Evolutionary conservation across 176 grass and related monocot genomes (phyloP).

Genomic region (Oryza nivara): DNA sequence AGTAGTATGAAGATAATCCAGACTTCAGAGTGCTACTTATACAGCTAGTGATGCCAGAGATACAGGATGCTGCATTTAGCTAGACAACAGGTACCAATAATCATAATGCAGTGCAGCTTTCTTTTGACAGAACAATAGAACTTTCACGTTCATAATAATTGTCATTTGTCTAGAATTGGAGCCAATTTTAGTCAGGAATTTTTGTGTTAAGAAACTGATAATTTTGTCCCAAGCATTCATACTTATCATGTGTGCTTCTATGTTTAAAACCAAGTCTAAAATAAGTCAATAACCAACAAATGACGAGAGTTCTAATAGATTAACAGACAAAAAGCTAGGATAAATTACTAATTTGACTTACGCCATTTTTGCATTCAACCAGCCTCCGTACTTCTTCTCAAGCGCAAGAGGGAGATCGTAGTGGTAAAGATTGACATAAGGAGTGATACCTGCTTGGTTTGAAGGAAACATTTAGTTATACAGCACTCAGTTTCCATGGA

Average conservation of each 20-base stretch:
- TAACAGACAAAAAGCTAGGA: conserved; percentile 12
- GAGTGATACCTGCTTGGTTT: conserved; percentile 53
- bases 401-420: conserved; percentile 67
- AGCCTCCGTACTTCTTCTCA: conserved; percentile 71
- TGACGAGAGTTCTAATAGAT: neutral
- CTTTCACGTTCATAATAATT: neutral
- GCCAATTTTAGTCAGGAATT: conserved; percentile 8
- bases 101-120: neutral
- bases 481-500: conserved; percentile 20
- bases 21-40: neutral
- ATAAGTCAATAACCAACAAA: neutral
- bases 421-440: conserved; percentile 71
- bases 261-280: neutral
- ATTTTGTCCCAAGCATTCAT: neutral
- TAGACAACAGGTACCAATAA: conserved; percentile 7
- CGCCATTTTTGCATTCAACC: conserved; percentile 56
- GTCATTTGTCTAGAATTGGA: neutral
- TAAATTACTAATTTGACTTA: conserved; percentile 45
- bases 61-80: conserved; percentile 22
- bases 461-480: conserved; percentile 23
- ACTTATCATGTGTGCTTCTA: neutral
- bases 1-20: conserved; percentile 11
- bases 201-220: neutral
- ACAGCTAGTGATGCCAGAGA: conserved; percentile 7
- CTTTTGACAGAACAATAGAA: neutral